Conservation (phyloP, 2,329 filamentous ascomycete species). For the Fusarium torulosum region DNA sequence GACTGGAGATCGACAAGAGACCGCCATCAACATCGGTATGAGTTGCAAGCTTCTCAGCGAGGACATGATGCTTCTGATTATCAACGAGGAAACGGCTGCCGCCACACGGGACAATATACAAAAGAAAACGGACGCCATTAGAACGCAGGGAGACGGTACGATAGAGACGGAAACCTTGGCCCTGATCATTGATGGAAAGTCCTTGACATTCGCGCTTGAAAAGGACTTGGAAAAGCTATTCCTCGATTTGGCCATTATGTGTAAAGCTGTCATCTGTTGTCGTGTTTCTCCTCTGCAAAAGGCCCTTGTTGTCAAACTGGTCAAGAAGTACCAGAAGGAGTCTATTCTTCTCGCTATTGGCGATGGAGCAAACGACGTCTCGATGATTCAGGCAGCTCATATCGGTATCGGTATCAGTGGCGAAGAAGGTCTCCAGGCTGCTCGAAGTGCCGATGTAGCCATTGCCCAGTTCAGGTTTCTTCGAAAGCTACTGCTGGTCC, state of each 20-base stretch:
- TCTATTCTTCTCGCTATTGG: constrained; percentile 94
- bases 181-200: constrained; percentile 95
- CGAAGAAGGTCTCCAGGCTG: constrained; percentile 95
- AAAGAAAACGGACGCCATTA: constrained; percentile 93
- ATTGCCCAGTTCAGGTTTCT: constrained; percentile 97
- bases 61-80: constrained; percentile 96
- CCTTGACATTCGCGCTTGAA: constrained; percentile 91
- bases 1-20: constrained; percentile 97
- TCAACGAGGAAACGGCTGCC: constrained; percentile 87
- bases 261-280: constrained; percentile 98
- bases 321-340: constrained; percentile 91
- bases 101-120: constrained; percentile 89
- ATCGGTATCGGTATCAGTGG: constrained; percentile 98
- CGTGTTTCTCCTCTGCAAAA: constrained; percentile 98
- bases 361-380: constrained; percentile 98
- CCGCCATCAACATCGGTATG: constrained; percentile 99
- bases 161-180: constrained; percentile 89
- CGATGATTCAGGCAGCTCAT: constrained; percentile 99
- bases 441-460: constrained; percentile 92
- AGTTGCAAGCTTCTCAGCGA: constrained; percentile 98
- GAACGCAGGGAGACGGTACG: constrained; percentile 80
- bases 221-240: constrained; percentile 94
- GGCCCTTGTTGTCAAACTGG: constrained; percentile 95
- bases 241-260: constrained; percentile 91
- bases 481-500: constrained; percentile 92